Evolutionary conservation across 1,284 basidiomycete genomes (phyloP).

Genomic region (Vanrija sp.): DNA sequence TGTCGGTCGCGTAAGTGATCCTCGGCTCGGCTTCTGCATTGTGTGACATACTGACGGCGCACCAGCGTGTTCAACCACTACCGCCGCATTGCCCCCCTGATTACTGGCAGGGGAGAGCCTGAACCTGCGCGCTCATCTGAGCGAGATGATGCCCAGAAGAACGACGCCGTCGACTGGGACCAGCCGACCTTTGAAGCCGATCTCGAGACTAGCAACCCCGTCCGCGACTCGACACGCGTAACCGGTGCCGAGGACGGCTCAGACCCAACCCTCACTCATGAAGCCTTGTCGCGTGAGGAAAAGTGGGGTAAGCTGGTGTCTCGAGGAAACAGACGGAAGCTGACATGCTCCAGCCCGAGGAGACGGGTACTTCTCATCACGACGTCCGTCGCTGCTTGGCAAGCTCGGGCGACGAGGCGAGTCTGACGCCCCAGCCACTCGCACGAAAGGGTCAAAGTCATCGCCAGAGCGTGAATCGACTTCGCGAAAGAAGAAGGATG

Average conservation of each 20-base stretch:
- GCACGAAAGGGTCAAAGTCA: not conserved
- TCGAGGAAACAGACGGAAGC: constrained; percentile 35
- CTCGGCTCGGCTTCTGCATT: not conserved
- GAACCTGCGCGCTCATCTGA: not conserved
- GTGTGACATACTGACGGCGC: not conserved
- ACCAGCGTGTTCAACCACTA: constrained; percentile 87
- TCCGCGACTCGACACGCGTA: constrained; percentile 26
- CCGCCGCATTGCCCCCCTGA: constrained; percentile 56
- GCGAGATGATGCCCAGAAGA: not conserved
- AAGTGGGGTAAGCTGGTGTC: constrained; percentile 43
- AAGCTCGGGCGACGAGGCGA: constrained; percentile 7
- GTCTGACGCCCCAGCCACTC: not conserved
- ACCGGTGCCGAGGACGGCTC: constrained; percentile 28
- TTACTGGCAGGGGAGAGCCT: constrained; percentile 49
- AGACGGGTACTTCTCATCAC: constrained; percentile 48
- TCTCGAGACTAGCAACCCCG: constrained; percentile 21
- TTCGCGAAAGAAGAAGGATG: not conserved
- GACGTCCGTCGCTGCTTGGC: constrained; percentile 47
- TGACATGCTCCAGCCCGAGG: constrained; percentile 28
- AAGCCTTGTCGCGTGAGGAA: constrained; percentile 31
- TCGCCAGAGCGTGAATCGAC: not conserved
- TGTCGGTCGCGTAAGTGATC: constrained; percentile 74
- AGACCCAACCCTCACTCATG: constrained; percentile 40
- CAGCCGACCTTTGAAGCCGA: constrained; percentile 23
- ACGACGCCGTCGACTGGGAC: constrained; percentile 17